Percentiles rank a stretch among this genome's conserved stretches.
These are phyloP conservation scores for Pholiota adiposa DNA, from an alignment of 1,284 basidiomycete species.

Conservation along the genomic window DNA sequence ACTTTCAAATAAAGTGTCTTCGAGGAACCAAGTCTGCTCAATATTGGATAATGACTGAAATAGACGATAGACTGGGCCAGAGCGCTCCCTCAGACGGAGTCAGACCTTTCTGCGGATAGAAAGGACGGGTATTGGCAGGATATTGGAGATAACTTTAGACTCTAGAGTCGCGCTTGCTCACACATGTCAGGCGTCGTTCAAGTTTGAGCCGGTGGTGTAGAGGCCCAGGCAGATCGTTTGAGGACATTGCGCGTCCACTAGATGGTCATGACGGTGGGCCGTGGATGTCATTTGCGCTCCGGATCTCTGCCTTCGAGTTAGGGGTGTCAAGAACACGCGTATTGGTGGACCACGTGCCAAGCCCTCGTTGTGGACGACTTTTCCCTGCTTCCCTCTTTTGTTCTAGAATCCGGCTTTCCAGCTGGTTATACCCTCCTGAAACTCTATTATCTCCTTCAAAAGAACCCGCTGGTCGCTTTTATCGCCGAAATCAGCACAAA, in stretches of 20 bases:
- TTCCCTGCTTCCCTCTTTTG: constrained; percentile 1
- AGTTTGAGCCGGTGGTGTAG: neutral
- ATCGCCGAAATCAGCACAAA: neutral
- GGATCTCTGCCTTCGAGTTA: neutral
- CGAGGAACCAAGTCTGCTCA: too few relatives aligned
- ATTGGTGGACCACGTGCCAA: constrained; percentile 7
- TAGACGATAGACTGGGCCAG: neutral
- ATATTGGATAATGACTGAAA: too few relatives aligned
- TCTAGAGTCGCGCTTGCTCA: neutral
- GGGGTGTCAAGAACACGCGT: constrained; percentile 5
- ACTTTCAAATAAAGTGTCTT: too few relatives aligned
- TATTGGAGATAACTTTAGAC: too few relatives aligned
- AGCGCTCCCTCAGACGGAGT: too few relatives aligned
- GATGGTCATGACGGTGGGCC: too few relatives aligned
- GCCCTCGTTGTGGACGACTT: constrained; percentile 1
- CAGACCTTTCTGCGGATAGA: neutral
- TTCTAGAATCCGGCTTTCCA: neutral
- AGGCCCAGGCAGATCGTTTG: too few relatives aligned
- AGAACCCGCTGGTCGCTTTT: neutral
- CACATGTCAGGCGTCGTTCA: constrained; percentile 6
- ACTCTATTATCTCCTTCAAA: neutral
- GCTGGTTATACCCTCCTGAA: neutral
- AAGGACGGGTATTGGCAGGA: neutral
- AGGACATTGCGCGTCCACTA: too few relatives aligned
- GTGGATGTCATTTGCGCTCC: neutral